Base-by-base conservation (phyloP, 768 basidiomycete species). In the Lactarius vividus region DNA sequence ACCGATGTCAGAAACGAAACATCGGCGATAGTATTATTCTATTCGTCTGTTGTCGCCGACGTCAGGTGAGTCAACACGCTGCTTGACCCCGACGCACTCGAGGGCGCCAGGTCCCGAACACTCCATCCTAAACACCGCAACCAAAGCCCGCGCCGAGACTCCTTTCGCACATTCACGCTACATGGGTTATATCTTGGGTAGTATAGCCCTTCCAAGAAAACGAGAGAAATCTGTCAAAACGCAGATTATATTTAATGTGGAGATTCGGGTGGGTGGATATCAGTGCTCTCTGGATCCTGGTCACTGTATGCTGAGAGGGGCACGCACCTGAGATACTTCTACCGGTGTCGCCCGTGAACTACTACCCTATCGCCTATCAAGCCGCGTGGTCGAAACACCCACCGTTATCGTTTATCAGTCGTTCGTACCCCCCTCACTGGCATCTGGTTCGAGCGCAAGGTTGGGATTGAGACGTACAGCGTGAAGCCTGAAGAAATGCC, bases 251-350 rank as follows among this genome's bases (percentile, higher is more conserved):
- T 39, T 39, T 15, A 16, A 16, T 39, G 37, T 39, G 15, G 37
- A 39, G 1, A 15, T 16, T 39, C n/a, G 71, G 70, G 10, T 73
- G 62, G 0, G 65, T 67, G 7, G 9, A 57, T 29, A 40, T 57
- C 28, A 55, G n/a, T 39, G 42, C 54, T 26, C 37, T 16, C 4
- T 16, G 40, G 40, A 15, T 5, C 40, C 52, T 61, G 10, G 54
- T 3, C n/a, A 20, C 7, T 26, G 33, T n/a, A 8, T 33, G 1
- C 15, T 11, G 28, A 15, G 28, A 15, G 37, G 37, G 37, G n/a
- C 3, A 67, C 78, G 68, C 64, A 86, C 85, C 80, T 85, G 58
- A 77, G 77, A 83, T 84, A 86, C 73, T 79, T 75, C 85, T 87
- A 29, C 46, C 31, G 77, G 70, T 0, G 59, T 37, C 70, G 0